Evolutionary conservation across 208 protist genomes (phyloP).

Genomic region (Leishmania arabica): DNA sequence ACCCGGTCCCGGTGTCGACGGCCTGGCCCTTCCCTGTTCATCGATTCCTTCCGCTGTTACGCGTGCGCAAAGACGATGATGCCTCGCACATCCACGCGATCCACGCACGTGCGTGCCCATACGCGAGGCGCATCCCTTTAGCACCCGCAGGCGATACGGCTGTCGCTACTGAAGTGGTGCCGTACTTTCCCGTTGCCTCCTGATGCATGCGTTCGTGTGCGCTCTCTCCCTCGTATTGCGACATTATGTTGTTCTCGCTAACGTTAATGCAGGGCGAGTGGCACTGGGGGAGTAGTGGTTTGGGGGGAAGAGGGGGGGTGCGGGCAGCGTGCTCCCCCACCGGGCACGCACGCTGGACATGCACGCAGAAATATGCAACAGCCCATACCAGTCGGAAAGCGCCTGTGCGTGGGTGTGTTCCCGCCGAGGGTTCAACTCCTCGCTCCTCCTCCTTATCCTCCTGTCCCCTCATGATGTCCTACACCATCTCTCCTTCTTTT

Average conservation of each 20-base stretch:
- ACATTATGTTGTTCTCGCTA: not conserved
- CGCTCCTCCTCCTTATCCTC: not conserved
- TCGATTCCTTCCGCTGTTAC: not conserved
- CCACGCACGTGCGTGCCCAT: not conserved
- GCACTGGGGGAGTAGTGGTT: not conserved
- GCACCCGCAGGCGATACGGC: not conserved
- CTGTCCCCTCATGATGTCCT: not conserved
- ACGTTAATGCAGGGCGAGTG: not conserved
- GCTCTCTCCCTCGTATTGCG: not conserved
- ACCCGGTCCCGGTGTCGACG: not conserved
- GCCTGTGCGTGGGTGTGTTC: not conserved
- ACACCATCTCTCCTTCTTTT: not conserved
- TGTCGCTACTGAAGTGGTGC: too few species aligned
- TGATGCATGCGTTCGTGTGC: not conserved
- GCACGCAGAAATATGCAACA: not conserved
- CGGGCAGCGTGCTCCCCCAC: not conserved
- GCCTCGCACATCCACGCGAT: not conserved
- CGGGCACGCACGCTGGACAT: not conserved
- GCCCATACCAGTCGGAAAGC: constrained; percentile 1
- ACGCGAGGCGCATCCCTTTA: not conserved
- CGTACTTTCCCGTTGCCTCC: not conserved
- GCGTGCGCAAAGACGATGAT: not conserved
- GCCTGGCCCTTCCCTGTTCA: not conserved
- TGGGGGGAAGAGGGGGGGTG: not conserved
- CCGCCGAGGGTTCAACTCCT: too few species aligned